Base-by-base conservation (phyloP, 169 alveolate species). In the Theileria orientalis region DNA sequence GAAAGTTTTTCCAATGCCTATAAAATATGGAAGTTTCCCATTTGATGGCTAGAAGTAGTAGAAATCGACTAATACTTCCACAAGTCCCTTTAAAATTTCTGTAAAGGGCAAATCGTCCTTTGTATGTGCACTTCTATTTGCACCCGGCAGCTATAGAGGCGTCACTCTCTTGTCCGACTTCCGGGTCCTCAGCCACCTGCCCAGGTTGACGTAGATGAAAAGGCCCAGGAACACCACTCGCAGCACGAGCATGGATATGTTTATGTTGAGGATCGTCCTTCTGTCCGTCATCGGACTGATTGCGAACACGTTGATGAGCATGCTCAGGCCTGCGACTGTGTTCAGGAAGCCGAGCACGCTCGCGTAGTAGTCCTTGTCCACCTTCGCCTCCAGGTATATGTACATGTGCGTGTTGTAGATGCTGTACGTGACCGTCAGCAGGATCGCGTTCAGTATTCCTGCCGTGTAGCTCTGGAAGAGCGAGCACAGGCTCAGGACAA, bases 291-390 rank as follows among this genome's bases (percentile, higher is more conserved):
- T 25, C 16, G 35, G 49, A 29, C 56, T 68, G 42, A 68, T 68
- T 54, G 30, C 1, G 49, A 46, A 27, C 11, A 68, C 21, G 47
- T 68, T 68, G 25, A 72, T 7, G 2, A 79, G 54, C 57, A 79
- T 11, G 73, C 87, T 68, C n/a, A 79, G 0, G 16, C 87, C 87
- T 42, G 83, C 75, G 56, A 63, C 33, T 33, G 78, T 74, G 57
- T 79, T 79, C n/a, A 79, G 64, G 40, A 69, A 67, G n/a, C 87
- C 87, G 23, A 79, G 71, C 25, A 79, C 35, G 29, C 82, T 68
- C 21, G 82, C 67, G 49, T 37, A 35, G 69, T 72, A 79, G 11
- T 61, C 67, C 73, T 49, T 59, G 29, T 70, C 54, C 29, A 79
- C 64, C 8, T 49, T 27, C 23, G 66, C 13, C 23, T 79, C 87